A percentile compares a stretch with the other conserved stretches of the same genome.
phyloP scores from a whole-genome alignment of 2,329 filamentous ascomycete genomes.

The Cytospora paraplurivora region DNA sequence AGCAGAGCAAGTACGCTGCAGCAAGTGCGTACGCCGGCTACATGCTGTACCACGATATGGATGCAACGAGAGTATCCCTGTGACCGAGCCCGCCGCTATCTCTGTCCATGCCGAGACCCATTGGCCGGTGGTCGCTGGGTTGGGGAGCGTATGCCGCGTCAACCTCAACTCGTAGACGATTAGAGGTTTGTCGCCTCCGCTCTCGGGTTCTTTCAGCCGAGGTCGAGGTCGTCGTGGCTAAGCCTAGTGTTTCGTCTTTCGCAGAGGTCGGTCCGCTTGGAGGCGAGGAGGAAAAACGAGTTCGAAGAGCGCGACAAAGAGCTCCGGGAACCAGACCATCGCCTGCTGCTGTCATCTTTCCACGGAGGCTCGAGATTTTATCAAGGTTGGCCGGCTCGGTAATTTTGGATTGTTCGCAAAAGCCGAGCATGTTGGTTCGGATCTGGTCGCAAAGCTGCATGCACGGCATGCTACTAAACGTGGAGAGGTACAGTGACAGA shows the following conservation, averaged over 20 bases:
- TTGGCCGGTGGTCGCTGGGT: conserved; percentile 57
- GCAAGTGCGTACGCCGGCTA: conserved; percentile 81
- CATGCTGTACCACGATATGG: conserved; percentile 71
- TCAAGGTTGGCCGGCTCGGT: conserved; percentile 15
- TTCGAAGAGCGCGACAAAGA: neutral
- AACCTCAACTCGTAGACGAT: conserved; percentile 6
- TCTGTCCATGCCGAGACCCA: conserved; percentile 70
- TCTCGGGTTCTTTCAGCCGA: conserved; percentile 5
- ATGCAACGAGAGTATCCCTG: conserved; percentile 66
- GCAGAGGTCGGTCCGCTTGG: neutral
- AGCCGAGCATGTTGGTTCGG: neutral
- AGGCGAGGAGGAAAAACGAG: neutral
- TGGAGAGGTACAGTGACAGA: neutral
- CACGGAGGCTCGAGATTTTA: neutral
- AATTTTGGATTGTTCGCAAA: conserved; percentile 10
- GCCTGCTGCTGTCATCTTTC: neutral
- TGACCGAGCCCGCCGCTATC: conserved; percentile 72
- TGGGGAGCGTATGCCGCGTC: neutral
- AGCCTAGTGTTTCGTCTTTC: neutral
- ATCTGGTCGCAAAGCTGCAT: neutral
- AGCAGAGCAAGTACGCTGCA: conserved; percentile 75
- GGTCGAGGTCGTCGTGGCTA: neutral
- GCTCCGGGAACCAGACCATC: neutral
- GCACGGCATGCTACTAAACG: neutral
- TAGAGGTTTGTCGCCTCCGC: neutral